Conservation (phyloP, 495 filamentous ascomycete species). For the Talaromyces adpressus region DNA sequence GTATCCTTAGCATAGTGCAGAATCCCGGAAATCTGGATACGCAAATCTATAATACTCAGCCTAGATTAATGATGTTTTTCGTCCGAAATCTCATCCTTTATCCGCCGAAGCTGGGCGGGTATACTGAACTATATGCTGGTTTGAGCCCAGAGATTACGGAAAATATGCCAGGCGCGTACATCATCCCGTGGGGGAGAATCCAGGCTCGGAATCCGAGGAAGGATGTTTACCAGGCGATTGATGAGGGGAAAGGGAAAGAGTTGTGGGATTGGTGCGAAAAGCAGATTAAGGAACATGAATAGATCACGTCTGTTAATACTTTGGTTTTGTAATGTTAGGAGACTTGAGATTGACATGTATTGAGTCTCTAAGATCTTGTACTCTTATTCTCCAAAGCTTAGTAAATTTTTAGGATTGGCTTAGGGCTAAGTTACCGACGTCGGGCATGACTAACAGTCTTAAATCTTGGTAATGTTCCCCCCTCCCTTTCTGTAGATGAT, state of each 20-base stretch:
- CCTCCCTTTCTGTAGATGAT: no score
- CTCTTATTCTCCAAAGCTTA: no score
- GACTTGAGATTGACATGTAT: no score
- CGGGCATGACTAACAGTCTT: no score
- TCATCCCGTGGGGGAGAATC: conserved; percentile 33
- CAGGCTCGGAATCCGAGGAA: conserved; percentile 21
- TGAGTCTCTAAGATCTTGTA: no score
- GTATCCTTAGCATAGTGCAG: conserved; percentile 29
- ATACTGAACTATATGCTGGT: conserved; percentile 11
- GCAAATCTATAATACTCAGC: conserved; percentile 18
- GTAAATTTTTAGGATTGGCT: no score
- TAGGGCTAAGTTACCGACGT: no score
- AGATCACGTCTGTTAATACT: background rate
- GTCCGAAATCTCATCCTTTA: conserved; percentile 25
- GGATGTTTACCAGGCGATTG: conserved; percentile 19
- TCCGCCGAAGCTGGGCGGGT: conserved; percentile 15
- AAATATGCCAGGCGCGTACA: conserved; percentile 25
- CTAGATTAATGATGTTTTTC: conserved; percentile 12
- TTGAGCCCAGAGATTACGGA: conserved; percentile 23
- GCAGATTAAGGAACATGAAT: conserved; percentile 5
- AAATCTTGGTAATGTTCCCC: no score
- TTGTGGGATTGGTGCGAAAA: conserved; percentile 33
- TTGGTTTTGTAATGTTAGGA: no score
- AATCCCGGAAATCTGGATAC: conserved; percentile 37
- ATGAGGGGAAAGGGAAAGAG: conserved; percentile 24